Percentiles rank a stretch among this genome's conserved stretches.
Conservation (phyloP, 495 filamentous ascomycete species). For the Penicillium goetzii region DNA sequence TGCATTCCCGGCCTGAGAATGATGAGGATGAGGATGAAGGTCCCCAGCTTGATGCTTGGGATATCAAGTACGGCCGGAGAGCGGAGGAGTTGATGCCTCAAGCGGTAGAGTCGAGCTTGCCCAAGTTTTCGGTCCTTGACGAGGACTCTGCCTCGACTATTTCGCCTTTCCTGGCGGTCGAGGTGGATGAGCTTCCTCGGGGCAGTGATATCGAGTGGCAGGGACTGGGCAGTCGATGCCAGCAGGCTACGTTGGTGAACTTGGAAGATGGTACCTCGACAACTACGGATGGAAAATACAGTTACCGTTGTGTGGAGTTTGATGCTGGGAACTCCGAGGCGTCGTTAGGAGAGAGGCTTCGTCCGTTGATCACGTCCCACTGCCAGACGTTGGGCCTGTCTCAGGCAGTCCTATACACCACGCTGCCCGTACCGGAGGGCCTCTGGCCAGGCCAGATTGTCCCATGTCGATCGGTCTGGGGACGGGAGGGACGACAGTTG, state of each 20-base stretch:
- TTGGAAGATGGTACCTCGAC: constrained; percentile 28
- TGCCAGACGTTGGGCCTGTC: constrained; percentile 15
- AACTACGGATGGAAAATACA: constrained; percentile 27
- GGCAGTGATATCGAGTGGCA: constrained; percentile 76
- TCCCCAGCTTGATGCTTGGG: constrained; percentile 71
- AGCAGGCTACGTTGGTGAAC: constrained; percentile 26
- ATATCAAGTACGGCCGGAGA: constrained; percentile 59
- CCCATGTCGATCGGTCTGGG: constrained; percentile 54
- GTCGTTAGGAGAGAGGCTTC: constrained; percentile 29
- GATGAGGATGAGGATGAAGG: constrained; percentile 43
- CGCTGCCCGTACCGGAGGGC: constrained; percentile 27
- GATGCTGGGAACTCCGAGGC: constrained; percentile 16
- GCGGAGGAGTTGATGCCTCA: constrained; percentile 28
- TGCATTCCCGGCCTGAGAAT: constrained; percentile 42
- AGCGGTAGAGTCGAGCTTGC: constrained; percentile 25
- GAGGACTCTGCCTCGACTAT: constrained; percentile 27
- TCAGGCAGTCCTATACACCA: constrained; percentile 46
- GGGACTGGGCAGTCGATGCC: constrained; percentile 47
- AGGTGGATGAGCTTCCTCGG: constrained; percentile 73
- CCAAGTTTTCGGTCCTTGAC: constrained; percentile 36
- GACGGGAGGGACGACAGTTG: constrained; percentile 39
- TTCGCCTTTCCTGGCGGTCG: constrained; percentile 71
- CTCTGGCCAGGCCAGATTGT: constrained; percentile 46
- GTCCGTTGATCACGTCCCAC: constrained; percentile 24
- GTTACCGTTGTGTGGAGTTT: constrained; percentile 42